Conservation (phyloP, 768 basidiomycete species). For the Strobilomyces confusus region DNA sequence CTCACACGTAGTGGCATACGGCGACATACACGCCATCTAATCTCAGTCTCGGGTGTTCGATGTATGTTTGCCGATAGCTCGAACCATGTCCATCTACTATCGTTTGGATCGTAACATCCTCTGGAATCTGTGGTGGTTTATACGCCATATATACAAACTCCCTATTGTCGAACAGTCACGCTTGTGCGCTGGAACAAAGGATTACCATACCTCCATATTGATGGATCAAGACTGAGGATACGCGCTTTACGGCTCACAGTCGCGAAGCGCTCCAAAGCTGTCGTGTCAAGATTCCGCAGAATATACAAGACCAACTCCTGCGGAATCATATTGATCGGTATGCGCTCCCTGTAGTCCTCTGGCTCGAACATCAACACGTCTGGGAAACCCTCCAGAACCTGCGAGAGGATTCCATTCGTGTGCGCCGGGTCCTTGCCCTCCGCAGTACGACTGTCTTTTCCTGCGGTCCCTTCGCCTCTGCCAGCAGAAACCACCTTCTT, state of each 20-base stretch:
- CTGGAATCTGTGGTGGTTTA: slow-evolving; percentile 68
- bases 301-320: slow-evolving; percentile 72
- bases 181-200: not conserved
- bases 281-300: slow-evolving; percentile 61
- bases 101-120: slow-evolving; percentile 43
- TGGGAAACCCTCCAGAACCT: slow-evolving; percentile 48
- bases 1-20: slow-evolving; percentile 83
- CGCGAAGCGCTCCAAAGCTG: slow-evolving; percentile 75
- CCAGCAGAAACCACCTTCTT: slow-evolving; percentile 81
- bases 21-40: slow-evolving; percentile 90
- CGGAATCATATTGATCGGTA: slow-evolving; percentile 59
- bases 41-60: slow-evolving; percentile 82
- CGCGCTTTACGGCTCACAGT: slow-evolving; percentile 70
- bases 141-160: slow-evolving; percentile 63
- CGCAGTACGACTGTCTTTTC: slow-evolving; percentile 65
- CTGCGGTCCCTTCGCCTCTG: slow-evolving; percentile 52
- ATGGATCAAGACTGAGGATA: slow-evolving; percentile 61
- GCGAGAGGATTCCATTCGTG: slow-evolving; percentile 42
- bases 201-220: slow-evolving; percentile 67
- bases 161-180: slow-evolving; percentile 35
- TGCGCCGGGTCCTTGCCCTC: slow-evolving; percentile 24
- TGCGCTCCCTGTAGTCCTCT: slow-evolving; percentile 58
- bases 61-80: slow-evolving; percentile 72
- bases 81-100: slow-evolving; percentile 50
- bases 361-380: slow-evolving; percentile 55